A percentile compares a stretch with the other conserved stretches of the same genome.
Evolutionary conservation across 495 filamentous ascomycete genomes (phyloP).

Genomic region (Penicilliopsis zonata): DNA sequence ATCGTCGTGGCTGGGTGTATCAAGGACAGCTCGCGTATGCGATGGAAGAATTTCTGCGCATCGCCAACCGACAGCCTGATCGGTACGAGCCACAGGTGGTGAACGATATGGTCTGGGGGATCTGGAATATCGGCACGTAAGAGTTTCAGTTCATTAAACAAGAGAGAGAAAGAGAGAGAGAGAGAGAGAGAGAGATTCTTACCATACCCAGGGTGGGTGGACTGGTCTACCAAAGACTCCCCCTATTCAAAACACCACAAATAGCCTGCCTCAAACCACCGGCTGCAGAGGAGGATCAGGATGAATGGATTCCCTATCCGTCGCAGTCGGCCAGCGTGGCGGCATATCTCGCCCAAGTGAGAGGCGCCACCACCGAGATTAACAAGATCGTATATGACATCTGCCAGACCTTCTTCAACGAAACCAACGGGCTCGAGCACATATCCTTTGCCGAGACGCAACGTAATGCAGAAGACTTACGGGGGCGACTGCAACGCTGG

Average conservation of each 20-base stretch:
- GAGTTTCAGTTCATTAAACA: too few species aligned
- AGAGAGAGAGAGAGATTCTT: too few species aligned
- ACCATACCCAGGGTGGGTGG: too few species aligned
- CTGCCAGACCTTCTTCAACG: constrained; percentile 5
- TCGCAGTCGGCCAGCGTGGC: constrained; percentile 1
- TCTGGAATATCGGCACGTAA: constrained; percentile 1
- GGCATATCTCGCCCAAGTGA: constrained; percentile 8
- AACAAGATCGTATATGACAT: constrained; percentile 6
- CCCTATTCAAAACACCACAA: too few species aligned
- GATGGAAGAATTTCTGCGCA: constrained; percentile 1
- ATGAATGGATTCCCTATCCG: constrained; percentile 11
- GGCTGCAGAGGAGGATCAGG: too few species aligned
- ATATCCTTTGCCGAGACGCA: too few species aligned
- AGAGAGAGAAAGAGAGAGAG: too few species aligned
- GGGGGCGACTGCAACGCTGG: neutral
- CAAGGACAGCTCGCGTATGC: constrained; percentile 2
- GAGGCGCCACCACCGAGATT: constrained; percentile 2
- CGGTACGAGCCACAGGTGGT: constrained; percentile 1
- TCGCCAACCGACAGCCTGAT: too few species aligned
- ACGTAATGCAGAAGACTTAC: too few species aligned
- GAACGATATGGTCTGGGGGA: constrained; percentile 3
- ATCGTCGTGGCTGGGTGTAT: constrained; percentile 7
- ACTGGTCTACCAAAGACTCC: too few species aligned
- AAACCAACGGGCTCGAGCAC: neutral
- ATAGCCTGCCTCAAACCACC: too few species aligned